Evolutionary conservation across 2,329 filamentous ascomycete genomes (phyloP).

Genomic region (Zasmidium citrigriseum): DNA sequence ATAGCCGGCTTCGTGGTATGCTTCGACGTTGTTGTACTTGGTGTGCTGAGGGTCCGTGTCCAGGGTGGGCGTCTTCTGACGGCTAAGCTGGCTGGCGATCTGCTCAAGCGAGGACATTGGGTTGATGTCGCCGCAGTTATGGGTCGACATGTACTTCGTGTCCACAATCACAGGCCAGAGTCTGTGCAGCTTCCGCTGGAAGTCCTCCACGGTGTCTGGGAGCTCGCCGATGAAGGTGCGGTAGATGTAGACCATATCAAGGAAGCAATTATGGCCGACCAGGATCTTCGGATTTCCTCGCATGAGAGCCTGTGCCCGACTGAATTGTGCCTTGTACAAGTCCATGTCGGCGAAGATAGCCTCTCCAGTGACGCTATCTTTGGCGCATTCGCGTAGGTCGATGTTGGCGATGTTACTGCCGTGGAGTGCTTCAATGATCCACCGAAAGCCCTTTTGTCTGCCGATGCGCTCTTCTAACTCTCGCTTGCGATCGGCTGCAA

Average conservation of each 20-base stretch:
- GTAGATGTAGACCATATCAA: slow-evolving; percentile 65
- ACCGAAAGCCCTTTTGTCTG: slow-evolving; percentile 51
- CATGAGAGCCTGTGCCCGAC: slow-evolving; percentile 45
- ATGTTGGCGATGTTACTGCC: slow-evolving; percentile 39
- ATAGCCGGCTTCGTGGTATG: slow-evolving; percentile 63
- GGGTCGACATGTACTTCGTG: slow-evolving; percentile 64
- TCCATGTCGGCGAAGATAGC: slow-evolving; percentile 38
- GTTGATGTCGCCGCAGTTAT: slow-evolving; percentile 55
- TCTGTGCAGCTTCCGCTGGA: slow-evolving; percentile 52
- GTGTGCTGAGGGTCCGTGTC: slow-evolving; percentile 38
- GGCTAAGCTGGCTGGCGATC: slow-evolving; percentile 46
- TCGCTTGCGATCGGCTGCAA: slow-evolving; percentile 39
- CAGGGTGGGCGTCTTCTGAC: slow-evolving; percentile 44
- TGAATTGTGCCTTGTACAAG: slow-evolving; percentile 39
- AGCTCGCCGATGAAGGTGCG: slow-evolving; percentile 61
- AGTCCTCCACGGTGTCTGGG: slow-evolving; percentile 56
- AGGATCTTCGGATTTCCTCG: slow-evolving; percentile 52
- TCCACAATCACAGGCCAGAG: slow-evolving; percentile 61
- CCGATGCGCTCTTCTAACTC: slow-evolving; percentile 44
- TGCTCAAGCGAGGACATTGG: slow-evolving; percentile 51
- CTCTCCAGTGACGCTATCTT: slow-evolving; percentile 37
- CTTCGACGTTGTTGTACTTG: slow-evolving; percentile 42
- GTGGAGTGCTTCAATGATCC: slow-evolving; percentile 51
- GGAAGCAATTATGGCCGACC: slow-evolving; percentile 66
- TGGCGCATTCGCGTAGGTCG: slow-evolving; percentile 40